Evolutionary conservation across 768 basidiomycete species (phyloP).

Genomic region (Tulasnella sp.): DNA sequence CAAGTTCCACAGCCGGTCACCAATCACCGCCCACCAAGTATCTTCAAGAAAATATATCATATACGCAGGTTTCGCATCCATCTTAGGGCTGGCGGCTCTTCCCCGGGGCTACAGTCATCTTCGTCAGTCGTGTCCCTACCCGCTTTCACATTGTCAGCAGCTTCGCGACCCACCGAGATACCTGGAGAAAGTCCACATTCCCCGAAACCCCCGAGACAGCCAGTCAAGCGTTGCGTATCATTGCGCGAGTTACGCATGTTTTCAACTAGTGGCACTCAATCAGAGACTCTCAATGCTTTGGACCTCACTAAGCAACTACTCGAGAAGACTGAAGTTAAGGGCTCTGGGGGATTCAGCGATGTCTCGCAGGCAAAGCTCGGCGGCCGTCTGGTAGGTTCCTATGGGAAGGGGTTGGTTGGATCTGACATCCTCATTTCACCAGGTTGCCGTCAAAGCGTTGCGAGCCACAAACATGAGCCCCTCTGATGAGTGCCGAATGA

Average conservation of each 20-base stretch:
- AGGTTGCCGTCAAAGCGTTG: not conserved
- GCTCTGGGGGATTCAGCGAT: not conserved
- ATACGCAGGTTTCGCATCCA: not conserved
- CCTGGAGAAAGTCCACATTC: too few species aligned
- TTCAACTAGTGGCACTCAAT: too few species aligned
- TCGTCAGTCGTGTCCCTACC: not conserved
- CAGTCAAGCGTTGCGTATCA: too few species aligned
- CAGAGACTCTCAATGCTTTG: not conserved
- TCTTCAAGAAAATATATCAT: not conserved
- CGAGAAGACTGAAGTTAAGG: not conserved
- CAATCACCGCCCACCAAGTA: not conserved
- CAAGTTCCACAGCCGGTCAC: not conserved
- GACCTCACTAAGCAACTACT: not conserved
- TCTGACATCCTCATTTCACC: not conserved
- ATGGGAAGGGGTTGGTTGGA: not conserved
- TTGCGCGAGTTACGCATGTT: too few species aligned
- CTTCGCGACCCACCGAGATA: too few species aligned
- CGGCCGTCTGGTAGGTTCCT: not conserved
- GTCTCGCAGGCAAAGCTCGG: not conserved
- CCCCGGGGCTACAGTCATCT: not conserved
- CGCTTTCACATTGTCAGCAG: not conserved
- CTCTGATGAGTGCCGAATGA: too few species aligned
- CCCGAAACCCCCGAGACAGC: too few species aligned
- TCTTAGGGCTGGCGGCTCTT: not conserved
- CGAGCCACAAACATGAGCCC: not conserved